phyloP scores from a whole-genome alignment of 495 filamentous ascomycete species.

The Cercophora sp. region DNA sequence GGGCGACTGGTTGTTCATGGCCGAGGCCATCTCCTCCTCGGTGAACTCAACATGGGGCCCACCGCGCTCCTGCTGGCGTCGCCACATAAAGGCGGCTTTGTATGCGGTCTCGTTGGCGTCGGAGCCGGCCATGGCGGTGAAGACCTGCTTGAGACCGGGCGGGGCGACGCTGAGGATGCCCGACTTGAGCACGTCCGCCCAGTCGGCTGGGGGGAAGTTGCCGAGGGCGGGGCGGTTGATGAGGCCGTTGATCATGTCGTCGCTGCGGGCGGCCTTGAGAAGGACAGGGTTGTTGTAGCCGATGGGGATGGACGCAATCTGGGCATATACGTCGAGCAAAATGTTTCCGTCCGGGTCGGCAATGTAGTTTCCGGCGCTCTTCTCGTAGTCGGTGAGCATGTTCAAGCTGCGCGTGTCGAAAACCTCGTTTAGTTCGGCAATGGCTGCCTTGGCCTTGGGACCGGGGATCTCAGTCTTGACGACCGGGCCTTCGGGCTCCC shows the following conservation, averaged over 20 bases:
- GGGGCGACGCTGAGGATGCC: conserved; percentile 87
- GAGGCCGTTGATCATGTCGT: conserved; percentile 75
- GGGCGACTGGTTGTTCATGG: conserved; percentile 83
- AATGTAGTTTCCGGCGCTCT: conserved; percentile 73
- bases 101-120: conserved; percentile 99
- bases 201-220: conserved; percentile 91
- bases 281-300: conserved; percentile 94
- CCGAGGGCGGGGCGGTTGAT: conserved; percentile 95
- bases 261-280: conserved; percentile 61
- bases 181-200: conserved; percentile 79
- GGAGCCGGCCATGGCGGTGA: conserved; percentile 92
- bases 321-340: conserved; percentile 77
- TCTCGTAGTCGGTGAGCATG: conserved; percentile 80
- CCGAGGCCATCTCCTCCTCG: conserved; percentile 67
- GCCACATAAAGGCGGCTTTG: conserved; percentile 99
- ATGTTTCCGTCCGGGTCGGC: conserved; percentile 85
- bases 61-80: conserved; percentile 82
- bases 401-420: conserved; percentile 93
- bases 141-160: conserved; percentile 89
- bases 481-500: conserved; percentile 69
- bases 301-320: conserved; percentile 95
- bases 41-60: conserved; percentile 80
- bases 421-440: conserved; percentile 63
- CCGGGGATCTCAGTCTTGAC: conserved; percentile 81
- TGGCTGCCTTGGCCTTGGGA: conserved; percentile 67